phyloP scores from a whole-genome alignment of 768 basidiomycete species.

The Sutorius australiensis region DNA sequence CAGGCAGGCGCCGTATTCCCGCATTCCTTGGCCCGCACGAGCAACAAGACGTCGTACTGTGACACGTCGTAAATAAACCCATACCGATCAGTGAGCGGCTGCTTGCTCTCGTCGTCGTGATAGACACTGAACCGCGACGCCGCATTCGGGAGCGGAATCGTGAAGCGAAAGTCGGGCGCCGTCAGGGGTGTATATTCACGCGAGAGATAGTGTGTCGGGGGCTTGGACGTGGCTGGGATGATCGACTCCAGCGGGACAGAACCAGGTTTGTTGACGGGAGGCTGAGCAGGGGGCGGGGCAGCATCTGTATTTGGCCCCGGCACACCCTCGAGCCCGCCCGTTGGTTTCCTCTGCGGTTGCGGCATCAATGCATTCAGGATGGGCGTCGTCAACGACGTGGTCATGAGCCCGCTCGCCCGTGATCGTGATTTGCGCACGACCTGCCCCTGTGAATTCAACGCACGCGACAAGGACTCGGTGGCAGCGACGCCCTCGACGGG shows the following conservation, averaged over 20 bases:
- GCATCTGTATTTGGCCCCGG: slow-evolving; percentile 12
- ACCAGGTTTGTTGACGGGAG: slow-evolving; percentile 30
- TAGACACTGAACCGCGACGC: slow-evolving; percentile 53
- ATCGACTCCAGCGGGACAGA: slow-evolving; percentile 77
- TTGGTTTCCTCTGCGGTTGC: slow-evolving; percentile 45
- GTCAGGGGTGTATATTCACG: slow-evolving; percentile 71
- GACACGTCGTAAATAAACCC: slow-evolving; percentile 89
- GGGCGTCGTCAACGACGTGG: slow-evolving; percentile 48
- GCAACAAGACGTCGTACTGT: slow-evolving; percentile 73
- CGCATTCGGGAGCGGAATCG: slow-evolving; percentile 55
- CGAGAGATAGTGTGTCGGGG: slow-evolving; percentile 81
- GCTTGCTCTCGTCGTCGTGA: slow-evolving; percentile 48
- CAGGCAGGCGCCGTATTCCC: slow-evolving; percentile 77
- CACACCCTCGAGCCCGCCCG: slow-evolving; percentile 25
- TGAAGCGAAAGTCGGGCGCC: slow-evolving; percentile 69
- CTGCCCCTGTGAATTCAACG: slow-evolving; percentile 39
- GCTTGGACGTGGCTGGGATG: slow-evolving; percentile 74
- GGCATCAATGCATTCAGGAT: slow-evolving; percentile 58
- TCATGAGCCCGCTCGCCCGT: slow-evolving; percentile 35
- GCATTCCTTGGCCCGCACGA: slow-evolving; percentile 69
- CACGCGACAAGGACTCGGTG: slow-evolving; percentile 42
- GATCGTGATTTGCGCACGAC: slow-evolving; percentile 34
- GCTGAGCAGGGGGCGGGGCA: slow-evolving; percentile 16
- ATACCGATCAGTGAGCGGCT: slow-evolving; percentile 77
- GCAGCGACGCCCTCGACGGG: slow-evolving; percentile 41